Conservation (phyloP, 1,284 basidiomycete species). For the Thecaphora frezii region DNA sequence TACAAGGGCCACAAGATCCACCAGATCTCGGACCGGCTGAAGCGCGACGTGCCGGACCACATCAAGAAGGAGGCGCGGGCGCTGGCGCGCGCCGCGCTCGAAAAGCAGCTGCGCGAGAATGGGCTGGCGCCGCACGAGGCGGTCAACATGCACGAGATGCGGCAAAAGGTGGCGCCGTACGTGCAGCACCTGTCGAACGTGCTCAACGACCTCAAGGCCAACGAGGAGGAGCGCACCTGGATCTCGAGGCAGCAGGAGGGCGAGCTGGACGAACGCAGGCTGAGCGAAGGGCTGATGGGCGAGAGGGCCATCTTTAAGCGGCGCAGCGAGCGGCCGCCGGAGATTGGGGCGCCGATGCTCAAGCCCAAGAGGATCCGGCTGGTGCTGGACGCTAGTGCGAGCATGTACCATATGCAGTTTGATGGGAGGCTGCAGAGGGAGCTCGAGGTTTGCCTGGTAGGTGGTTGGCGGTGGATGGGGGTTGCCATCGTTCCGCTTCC, state of each 20-base stretch:
- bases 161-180: conserved; percentile 47
- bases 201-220: conserved; percentile 57
- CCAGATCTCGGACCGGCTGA: conserved; percentile 55
- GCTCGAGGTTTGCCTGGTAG: conserved; percentile 40
- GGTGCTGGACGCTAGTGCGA: conserved; percentile 56
- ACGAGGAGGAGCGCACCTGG: conserved; percentile 59
- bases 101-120: conserved; percentile 53
- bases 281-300: conserved; percentile 59
- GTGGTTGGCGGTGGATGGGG: not conserved
- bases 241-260: conserved; percentile 59
- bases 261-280: conserved; percentile 58
- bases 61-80: conserved; percentile 58
- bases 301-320: conserved; percentile 59
- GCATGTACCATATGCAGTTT: conserved; percentile 57
- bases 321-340: conserved; percentile 52
- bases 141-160: conserved; percentile 49
- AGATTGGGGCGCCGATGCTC: conserved; percentile 55
- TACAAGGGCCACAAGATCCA: conserved; percentile 57
- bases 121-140: conserved; percentile 57
- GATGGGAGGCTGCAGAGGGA: conserved; percentile 54
- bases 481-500: too few relatives aligned
- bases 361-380: conserved; percentile 61
- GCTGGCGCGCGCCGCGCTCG: conserved; percentile 59
- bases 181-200: conserved; percentile 51
- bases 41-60: conserved; percentile 57